Evolutionary conservation across 352 stramenopile genomes (phyloP), one percentile per base, ranked within the genome.

Genomic region (Pythium periplocum): DNA sequence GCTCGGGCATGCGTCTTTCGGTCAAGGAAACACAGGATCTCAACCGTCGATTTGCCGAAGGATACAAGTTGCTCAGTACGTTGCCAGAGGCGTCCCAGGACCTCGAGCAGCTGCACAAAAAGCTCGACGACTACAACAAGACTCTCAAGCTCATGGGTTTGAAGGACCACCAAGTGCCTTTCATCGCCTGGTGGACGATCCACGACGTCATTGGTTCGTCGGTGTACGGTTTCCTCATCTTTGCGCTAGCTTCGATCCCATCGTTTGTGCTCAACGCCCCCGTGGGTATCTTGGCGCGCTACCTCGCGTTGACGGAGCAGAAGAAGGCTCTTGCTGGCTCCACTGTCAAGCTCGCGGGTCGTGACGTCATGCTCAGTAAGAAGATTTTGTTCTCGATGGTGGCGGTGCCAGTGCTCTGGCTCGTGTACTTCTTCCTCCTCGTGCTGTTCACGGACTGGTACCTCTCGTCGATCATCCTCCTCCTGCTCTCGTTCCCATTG

Each of bases 381-480:
- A 98, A 98, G 69, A 97, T 98, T 53, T 73, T 92, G 51, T 93
- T 96, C 45, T 96, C 85, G 37, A 94, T 96, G 35, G 73, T 97
- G 36, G 82, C 93, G 0, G 86, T 98, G 48, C 90, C 90, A 8
- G 57, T 80, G 51, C 72, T 98, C 6, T 95, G 87, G 75, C 53
- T 96, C 53, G 68, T 88, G 38, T 97, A 98, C 64, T 71, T 87
- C 45, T 55, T 96, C 32, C 66, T 91, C 26, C 81, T 88, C 17
- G 71, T 95, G 42, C 52, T 85, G 32, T 68, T 96, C 31, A 93
- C 84, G 6, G 76, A 93, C 59, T 93, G 82, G 82, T 89, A 90
- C 65, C 90, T 78, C 82, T 89, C 78, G 42, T 90, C 81, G 33
- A 93, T 95, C 48, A 56, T 76, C 42, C 63, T 95, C 44, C 53